These are phyloP conservation scores for Mrakia hoshinonis DNA, from an alignment of 768 basidiomycete genomes.

Conservation along the genomic window DNA sequence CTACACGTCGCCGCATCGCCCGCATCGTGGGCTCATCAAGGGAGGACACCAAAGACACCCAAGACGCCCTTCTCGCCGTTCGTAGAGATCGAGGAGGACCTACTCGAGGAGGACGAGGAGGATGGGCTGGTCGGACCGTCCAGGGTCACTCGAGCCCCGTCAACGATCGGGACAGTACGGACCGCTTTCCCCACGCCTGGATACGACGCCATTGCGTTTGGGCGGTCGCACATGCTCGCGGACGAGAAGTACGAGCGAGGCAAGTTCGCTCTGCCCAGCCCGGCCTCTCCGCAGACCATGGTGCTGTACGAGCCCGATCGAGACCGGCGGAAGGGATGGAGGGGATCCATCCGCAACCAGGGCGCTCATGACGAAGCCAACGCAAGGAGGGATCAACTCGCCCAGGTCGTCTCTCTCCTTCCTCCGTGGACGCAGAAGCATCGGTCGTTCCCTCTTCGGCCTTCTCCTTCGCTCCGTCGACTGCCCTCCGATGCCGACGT, in stretches of 20 bases:
- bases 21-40: not conserved
- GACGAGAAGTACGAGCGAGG: slow-evolving; percentile 70
- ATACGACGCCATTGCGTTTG: slow-evolving; percentile 71
- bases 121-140: not conserved
- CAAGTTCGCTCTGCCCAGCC: slow-evolving; percentile 61
- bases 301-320: too few relatives aligned
- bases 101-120: slow-evolving; percentile 15
- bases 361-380: not conserved
- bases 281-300: not conserved
- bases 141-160: not conserved
- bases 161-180: not conserved
- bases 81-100: slow-evolving; percentile 27
- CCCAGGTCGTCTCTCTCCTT: not conserved
- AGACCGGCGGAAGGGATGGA: not conserved
- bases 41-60: slow-evolving; percentile 16
- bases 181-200: slow-evolving; percentile 29
- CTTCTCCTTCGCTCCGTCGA: not conserved
- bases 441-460: not conserved
- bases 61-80: slow-evolving; percentile 24
- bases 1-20: slow-evolving; percentile 8
- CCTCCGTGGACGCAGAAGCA: not conserved
- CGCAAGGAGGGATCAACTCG: not conserved
- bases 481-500: not conserved
- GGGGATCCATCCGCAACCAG: not conserved
- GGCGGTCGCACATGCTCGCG: slow-evolving; percentile 51